phyloP scores from a whole-genome alignment of 202 grass and related monocot genomes.

The Bolboschoenoplectus hybrid region DNA sequence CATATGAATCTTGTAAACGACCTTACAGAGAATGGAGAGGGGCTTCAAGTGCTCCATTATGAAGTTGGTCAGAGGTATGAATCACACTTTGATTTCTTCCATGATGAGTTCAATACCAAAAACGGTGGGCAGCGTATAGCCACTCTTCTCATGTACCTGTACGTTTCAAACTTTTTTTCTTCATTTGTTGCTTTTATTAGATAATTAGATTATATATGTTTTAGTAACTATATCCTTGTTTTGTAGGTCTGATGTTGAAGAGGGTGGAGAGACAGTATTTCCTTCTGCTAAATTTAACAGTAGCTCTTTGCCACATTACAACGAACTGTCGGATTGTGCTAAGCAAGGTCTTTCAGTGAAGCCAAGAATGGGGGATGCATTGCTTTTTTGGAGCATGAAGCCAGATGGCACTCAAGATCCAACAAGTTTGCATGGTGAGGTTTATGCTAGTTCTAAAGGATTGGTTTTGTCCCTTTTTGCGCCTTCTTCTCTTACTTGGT shows the following conservation, averaged over 20 bases:
- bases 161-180: constrained; percentile 38
- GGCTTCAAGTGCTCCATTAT: constrained; percentile 98
- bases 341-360: constrained; percentile 85
- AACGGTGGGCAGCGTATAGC: constrained; percentile 94
- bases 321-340: constrained; percentile 85
- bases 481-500: not conserved
- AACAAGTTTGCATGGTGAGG: constrained; percentile 85
- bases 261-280: constrained; percentile 95
- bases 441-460: constrained; percentile 10
- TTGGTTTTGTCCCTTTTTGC: not conserved
- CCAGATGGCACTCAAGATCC: constrained; percentile 84
- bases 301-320: constrained; percentile 74
- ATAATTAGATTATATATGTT: constrained; percentile 39
- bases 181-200: constrained; percentile 9
- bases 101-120: constrained; percentile 87
- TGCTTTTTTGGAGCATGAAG: constrained; percentile 99
- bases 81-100: constrained; percentile 92
- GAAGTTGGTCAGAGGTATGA: constrained; percentile 97
- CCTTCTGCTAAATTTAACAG: constrained; percentile 72
- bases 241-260: constrained; percentile 94
- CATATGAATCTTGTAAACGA: not conserved
- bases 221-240: constrained; percentile 39
- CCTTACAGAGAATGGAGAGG: constrained; percentile 80
- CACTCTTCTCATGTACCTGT: constrained; percentile 99
- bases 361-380: constrained; percentile 93